Evolutionary conservation across 352 stramenopile genomes (phyloP).

Genomic region (Peronosclerospora sorghi): DNA sequence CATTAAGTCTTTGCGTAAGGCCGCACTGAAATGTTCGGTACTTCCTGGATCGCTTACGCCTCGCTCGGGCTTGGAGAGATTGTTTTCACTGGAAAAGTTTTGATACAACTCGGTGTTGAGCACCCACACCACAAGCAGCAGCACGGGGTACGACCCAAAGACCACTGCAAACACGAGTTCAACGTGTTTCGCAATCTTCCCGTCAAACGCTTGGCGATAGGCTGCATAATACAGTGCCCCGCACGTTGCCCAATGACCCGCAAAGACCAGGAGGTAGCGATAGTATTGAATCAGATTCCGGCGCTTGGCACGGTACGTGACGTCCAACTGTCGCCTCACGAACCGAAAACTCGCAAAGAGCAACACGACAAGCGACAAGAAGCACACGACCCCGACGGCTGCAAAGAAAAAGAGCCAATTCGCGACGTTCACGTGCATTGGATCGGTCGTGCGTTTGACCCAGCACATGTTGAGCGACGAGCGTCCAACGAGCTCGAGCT

Average conservation of each 20-base stretch:
- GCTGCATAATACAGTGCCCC: constrained; percentile 61
- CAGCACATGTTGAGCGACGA: constrained; percentile 72
- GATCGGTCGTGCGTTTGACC: constrained; percentile 39
- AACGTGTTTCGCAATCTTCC: constrained; percentile 39
- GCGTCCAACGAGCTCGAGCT: constrained; percentile 46
- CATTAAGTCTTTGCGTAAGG: constrained; percentile 76
- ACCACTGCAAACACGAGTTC: constrained; percentile 54
- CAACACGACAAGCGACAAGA: constrained; percentile 55
- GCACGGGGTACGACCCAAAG: constrained; percentile 59
- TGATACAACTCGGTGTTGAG: constrained; percentile 80
- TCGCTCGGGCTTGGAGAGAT: constrained; percentile 41
- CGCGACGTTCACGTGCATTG: constrained; percentile 35
- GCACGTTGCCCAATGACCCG: constrained; percentile 54
- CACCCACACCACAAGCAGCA: constrained; percentile 67
- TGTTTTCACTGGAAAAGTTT: constrained; percentile 63
- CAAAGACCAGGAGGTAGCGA: constrained; percentile 70
- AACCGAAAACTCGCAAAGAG: constrained; percentile 81
- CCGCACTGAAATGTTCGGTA: constrained; percentile 74
- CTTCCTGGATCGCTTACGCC: constrained; percentile 22
- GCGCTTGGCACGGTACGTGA: constrained; percentile 76
- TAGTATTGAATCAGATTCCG: constrained; percentile 81
- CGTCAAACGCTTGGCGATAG: constrained; percentile 55
- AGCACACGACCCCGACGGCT: constrained; percentile 35
- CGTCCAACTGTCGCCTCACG: constrained; percentile 67
- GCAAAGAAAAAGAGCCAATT: constrained; percentile 65